A percentile compares a stretch with the other conserved stretches of the same genome.
These are phyloP conservation scores for Grosmannia clavigera DNA, from an alignment of 2,329 filamentous ascomycete species.

Conservation along the genomic window DNA sequence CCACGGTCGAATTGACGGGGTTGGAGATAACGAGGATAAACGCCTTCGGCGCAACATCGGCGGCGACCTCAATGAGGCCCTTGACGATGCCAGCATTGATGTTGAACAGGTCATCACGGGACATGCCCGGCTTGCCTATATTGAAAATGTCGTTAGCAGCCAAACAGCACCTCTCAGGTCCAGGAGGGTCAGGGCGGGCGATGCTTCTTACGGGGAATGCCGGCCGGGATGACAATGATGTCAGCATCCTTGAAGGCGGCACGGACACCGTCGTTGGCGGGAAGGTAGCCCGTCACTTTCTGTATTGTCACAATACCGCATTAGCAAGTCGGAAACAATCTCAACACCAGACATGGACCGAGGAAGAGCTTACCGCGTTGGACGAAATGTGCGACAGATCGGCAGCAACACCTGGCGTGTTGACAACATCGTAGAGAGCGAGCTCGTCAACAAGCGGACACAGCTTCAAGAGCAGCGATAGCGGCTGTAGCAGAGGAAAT, in stretches of 20 bases:
- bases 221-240: constrained; percentile 93
- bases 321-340: neutral
- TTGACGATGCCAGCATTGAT: constrained; percentile 98
- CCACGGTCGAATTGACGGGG: constrained; percentile 98
- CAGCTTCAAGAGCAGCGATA: constrained; percentile 92
- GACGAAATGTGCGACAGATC: constrained; percentile 97
- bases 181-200: neutral
- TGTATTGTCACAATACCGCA: constrained; percentile 21
- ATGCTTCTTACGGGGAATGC: constrained; percentile 71
- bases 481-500: constrained; percentile 45
- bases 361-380: constrained; percentile 49
- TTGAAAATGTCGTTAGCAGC: neutral
- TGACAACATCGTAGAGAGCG: constrained; percentile 97
- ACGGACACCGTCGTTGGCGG: constrained; percentile 75
- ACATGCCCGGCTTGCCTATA: constrained; percentile 96
- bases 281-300: constrained; percentile 83
- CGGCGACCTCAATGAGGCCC: constrained; percentile 77
- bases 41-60: constrained; percentile 82
- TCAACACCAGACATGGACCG: neutral
- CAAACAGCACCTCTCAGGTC: neutral
- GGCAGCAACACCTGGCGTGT: constrained; percentile 89
- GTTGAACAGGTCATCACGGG: constrained; percentile 98
- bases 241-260: constrained; percentile 83
- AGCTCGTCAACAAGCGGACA: constrained; percentile 83
- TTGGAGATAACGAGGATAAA: constrained; percentile 97